phyloP scores from a whole-genome alignment of 129 eudicot species.

The Escallonia herrerae region DNA sequence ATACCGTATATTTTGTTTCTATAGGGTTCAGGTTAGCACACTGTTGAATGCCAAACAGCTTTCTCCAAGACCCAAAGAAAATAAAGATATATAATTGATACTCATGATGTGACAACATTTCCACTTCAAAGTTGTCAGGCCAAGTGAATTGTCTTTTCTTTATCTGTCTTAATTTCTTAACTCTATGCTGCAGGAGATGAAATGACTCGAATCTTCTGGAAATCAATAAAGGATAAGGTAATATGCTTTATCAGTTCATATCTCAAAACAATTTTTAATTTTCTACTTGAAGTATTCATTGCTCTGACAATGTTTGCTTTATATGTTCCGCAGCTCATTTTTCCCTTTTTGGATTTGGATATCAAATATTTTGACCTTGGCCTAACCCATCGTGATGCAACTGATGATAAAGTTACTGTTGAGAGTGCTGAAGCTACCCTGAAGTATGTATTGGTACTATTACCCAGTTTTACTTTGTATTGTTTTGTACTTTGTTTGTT shows the following conservation, averaged over 20 bases:
- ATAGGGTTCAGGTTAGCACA: no score
- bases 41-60: neutral
- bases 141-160: neutral
- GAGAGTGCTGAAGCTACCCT: constrained; percentile 97
- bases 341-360: constrained; percentile 85
- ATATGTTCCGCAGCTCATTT: constrained; percentile 54
- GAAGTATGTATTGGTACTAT: constrained; percentile 40
- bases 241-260: neutral
- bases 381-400: constrained; percentile 90
- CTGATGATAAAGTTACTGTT: constrained; percentile 81
- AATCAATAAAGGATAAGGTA: constrained; percentile 88
- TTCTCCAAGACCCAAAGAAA: neutral
- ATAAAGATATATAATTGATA: neutral
- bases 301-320: neutral
- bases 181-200: constrained; percentile 68
- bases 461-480: neutral
- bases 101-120: no score
- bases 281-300: no score
- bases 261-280: no score
- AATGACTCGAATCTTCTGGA: constrained; percentile 91
- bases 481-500: neutral
- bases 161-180: neutral
- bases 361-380: constrained; percentile 95
- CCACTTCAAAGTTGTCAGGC: neutral
- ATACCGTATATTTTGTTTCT: no score